These are phyloP conservation scores for Oenanthe javanica DNA, from an alignment of 140 eudicot species.

Conservation along the genomic window DNA sequence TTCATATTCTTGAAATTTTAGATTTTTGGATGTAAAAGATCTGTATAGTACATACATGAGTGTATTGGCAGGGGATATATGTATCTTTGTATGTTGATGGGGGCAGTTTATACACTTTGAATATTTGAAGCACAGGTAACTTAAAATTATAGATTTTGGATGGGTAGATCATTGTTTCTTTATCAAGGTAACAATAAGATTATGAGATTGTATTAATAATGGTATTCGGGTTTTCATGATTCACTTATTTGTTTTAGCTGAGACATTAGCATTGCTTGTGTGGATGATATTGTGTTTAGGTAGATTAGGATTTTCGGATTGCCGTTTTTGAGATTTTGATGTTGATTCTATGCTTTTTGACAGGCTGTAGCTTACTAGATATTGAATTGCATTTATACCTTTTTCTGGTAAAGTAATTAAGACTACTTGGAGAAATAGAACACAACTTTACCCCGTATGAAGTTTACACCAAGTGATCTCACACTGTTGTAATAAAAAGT, in stretches of 20 bases:
- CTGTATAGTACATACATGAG: neutral
- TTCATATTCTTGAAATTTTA: neutral
- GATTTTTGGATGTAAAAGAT: neutral
- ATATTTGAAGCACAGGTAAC: neutral
- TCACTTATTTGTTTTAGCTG: neutral
- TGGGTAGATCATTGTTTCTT: neutral
- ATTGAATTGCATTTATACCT: neutral
- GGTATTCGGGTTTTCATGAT: neutral
- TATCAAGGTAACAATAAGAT: neutral
- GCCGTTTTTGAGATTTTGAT: neutral
- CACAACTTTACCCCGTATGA: neutral
- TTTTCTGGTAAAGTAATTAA: neutral
- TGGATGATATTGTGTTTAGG: neutral
- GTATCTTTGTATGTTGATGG: neutral
- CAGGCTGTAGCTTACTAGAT: neutral
- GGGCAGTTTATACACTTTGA: neutral
- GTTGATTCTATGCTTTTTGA: neutral
- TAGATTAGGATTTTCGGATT: neutral
- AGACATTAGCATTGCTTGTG: neutral
- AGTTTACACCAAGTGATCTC: neutral
- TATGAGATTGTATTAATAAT: neutral
- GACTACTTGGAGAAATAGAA: neutral
- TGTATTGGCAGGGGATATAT: neutral
- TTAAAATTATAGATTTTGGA: neutral
- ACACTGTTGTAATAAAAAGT: neutral